A percentile compares a stretch with the other conserved stretches of the same genome.
These are phyloP conservation scores for Larix kaempferi DNA, from an alignment of 75 land plant genomes.

Conservation along the genomic window DNA sequence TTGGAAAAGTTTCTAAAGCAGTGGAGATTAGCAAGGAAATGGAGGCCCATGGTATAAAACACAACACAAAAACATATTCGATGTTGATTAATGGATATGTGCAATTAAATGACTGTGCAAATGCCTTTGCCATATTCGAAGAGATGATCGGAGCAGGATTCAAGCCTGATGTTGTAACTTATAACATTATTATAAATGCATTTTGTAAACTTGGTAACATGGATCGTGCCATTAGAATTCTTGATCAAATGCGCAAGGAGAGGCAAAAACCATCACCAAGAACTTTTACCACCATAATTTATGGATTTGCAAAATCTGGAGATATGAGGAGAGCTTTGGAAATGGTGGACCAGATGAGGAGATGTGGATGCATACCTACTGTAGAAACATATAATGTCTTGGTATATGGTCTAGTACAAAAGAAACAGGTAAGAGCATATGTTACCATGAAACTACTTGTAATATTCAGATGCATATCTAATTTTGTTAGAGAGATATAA, in stretches of 20 bases:
- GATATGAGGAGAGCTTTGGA: slow-evolving; percentile 72
- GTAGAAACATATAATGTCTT: slow-evolving; percentile 86
- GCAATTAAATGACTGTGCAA: slow-evolving; percentile 71
- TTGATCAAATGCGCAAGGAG: slow-evolving; percentile 70
- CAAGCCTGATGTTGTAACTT: slow-evolving; percentile 91
- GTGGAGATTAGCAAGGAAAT: slow-evolving; percentile 70
- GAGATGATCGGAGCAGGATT: slow-evolving; percentile 76
- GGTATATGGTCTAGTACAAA: slow-evolving; percentile 79
- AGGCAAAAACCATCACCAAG: slow-evolving; percentile 61
- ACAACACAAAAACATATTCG: slow-evolving; percentile 85
- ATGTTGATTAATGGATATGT: slow-evolving; percentile 95
- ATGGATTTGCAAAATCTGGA: slow-evolving; percentile 76
- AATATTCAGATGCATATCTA: background rate
- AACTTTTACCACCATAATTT: slow-evolving; percentile 84
- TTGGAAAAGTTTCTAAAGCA: slow-evolving; percentile 82
- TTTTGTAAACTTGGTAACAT: slow-evolving; percentile 84
- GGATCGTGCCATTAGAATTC: slow-evolving; percentile 69
- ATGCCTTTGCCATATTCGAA: slow-evolving; percentile 88
- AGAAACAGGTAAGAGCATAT: slow-evolving; percentile 57
- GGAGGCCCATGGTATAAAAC: slow-evolving; percentile 66
- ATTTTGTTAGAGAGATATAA: background rate
- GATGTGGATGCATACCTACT: slow-evolving; percentile 82
- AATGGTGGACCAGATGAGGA: slow-evolving; percentile 69
- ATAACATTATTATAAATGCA: slow-evolving; percentile 80
- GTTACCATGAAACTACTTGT: background rate